phyloP scores from a whole-genome alignment of 352 stramenopile species.

The Phytopythium aichiense region DNA sequence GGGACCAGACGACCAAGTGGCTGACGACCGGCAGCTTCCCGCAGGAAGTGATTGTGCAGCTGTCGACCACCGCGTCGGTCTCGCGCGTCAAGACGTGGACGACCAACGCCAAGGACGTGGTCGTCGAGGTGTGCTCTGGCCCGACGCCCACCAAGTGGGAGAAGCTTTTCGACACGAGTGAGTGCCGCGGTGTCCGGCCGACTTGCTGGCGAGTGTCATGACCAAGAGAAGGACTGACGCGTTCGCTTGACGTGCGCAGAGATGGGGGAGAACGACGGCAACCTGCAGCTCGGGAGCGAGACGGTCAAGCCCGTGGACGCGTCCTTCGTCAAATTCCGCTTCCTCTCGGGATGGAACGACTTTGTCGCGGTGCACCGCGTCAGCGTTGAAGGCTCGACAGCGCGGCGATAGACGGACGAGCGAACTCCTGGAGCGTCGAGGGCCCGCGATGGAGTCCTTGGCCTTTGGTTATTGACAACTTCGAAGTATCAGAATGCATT shows the following conservation, averaged over 20 bases:
- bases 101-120: conserved; percentile 67
- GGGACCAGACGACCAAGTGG: conserved; percentile 77
- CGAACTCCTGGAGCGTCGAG: not conserved
- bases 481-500: conserved; percentile 1
- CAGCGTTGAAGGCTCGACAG: conserved; percentile 71
- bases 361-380: conserved; percentile 76
- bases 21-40: conserved; percentile 78
- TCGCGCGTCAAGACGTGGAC: conserved; percentile 81
- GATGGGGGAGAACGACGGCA: conserved; percentile 74
- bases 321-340: conserved; percentile 83
- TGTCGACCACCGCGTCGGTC: conserved; percentile 71
- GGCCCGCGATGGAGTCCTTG: too few relatives aligned
- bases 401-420: conserved; percentile 22
- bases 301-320: conserved; percentile 65
- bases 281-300: conserved; percentile 77
- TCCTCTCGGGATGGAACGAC: conserved; percentile 79
- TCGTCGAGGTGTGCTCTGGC: conserved; percentile 62
- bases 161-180: conserved; percentile 70
- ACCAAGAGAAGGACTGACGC: not conserved
- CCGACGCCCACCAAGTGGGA: conserved; percentile 78
- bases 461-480: not conserved
- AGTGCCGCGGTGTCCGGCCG: not conserved
- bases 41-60: conserved; percentile 77
- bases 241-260: conserved; percentile 23
- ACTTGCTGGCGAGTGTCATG: not conserved